A percentile compares a stretch with the other conserved stretches of the same genome.
Evolutionary conservation across 1,284 basidiomycete species (phyloP).

Genomic region (Leccinum solheimii): DNA sequence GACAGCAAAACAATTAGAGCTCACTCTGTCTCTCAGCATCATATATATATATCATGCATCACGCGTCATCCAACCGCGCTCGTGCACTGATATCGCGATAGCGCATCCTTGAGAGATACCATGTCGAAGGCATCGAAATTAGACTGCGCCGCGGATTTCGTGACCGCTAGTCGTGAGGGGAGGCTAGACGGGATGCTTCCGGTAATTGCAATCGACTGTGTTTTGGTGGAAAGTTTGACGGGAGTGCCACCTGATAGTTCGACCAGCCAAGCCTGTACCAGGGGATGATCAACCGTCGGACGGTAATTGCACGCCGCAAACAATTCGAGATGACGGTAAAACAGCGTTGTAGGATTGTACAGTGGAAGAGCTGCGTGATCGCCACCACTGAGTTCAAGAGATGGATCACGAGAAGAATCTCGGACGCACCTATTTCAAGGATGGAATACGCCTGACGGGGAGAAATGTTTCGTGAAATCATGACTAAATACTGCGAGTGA

Average conservation of each 20-base stretch:
- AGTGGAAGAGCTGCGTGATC: conserved; percentile 49
- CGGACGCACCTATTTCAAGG: conserved; percentile 44
- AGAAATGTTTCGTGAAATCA: conserved; percentile 38
- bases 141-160: conserved; percentile 16
- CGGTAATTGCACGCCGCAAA: conserved; percentile 46
- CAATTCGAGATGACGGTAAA: conserved; percentile 48
- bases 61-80: conserved; percentile 7
- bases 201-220: conserved; percentile 13
- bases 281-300: conserved; percentile 43
- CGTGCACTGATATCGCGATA: conserved; percentile 38
- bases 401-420: background rate
- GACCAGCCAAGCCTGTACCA: conserved; percentile 40
- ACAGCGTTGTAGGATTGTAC: conserved; percentile 51
- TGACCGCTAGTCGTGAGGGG: conserved; percentile 11
- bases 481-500: conserved; percentile 35
- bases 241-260: conserved; percentile 27
- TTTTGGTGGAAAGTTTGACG: conserved; percentile 14
- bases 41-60: background rate
- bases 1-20: conserved; percentile 1
- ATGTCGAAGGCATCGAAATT: conserved; percentile 40
- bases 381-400: background rate
- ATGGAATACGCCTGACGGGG: conserved; percentile 38
- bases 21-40: background rate
- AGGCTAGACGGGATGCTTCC: conserved; percentile 5
- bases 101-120: conserved; percentile 39